Conservation (phyloP, 208 protist species). For the Crithidia fasciculata region DNA sequence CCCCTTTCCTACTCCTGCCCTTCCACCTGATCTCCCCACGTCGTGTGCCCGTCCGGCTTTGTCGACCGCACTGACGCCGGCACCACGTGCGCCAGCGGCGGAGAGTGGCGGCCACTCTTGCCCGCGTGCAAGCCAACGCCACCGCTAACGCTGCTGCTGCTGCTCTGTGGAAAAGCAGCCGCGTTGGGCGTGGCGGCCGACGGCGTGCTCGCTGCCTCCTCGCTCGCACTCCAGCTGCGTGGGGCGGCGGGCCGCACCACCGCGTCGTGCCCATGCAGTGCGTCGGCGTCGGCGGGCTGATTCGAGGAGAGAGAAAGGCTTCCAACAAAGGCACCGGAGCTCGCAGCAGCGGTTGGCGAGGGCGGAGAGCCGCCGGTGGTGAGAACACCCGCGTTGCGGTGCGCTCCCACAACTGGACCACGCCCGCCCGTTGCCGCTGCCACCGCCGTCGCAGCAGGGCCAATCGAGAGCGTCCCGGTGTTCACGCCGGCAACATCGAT, state of each 20-base stretch:
- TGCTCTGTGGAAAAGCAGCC: background rate
- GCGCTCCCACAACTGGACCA: too few relatives aligned
- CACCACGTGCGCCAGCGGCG: slow-evolving; percentile 14
- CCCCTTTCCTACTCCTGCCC: background rate
- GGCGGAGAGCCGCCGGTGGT: too few relatives aligned
- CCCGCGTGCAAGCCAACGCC: background rate
- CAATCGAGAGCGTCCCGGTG: background rate
- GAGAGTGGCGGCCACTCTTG: background rate
- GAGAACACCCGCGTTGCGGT: too few relatives aligned
- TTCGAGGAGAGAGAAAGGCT: background rate
- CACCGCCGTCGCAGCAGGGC: background rate
- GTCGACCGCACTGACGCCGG: slow-evolving; percentile 12
- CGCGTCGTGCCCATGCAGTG: background rate
- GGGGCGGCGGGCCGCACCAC: too few relatives aligned
- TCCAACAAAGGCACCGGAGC: background rate
- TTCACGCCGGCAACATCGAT: background rate
- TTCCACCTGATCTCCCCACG: slow-evolving; percentile 3
- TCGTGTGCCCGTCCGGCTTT: slow-evolving; percentile 10
- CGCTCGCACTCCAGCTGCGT: slow-evolving; percentile 9
- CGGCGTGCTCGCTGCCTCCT: background rate
- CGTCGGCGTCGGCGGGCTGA: background rate
- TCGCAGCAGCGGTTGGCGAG: background rate
- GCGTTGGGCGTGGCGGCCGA: background rate
- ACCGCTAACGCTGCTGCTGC: background rate
- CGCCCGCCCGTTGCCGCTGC: background rate